Percentiles rank a stretch among this genome's conserved stretches.
phyloP scores from a whole-genome alignment of 208 protist species.

The Trypanosoma vivax region DNA sequence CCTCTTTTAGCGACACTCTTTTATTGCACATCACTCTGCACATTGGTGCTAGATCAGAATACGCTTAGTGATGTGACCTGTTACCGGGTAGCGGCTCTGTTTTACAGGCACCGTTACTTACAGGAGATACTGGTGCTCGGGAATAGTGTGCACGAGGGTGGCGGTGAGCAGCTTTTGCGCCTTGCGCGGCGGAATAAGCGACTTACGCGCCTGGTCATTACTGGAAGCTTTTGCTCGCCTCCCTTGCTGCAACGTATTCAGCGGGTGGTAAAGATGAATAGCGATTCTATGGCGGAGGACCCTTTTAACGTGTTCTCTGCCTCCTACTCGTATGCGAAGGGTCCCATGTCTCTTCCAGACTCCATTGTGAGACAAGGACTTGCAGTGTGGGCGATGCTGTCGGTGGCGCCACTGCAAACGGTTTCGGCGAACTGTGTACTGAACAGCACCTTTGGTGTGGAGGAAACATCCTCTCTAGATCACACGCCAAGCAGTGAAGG shows the following conservation, averaged over 20 bases:
- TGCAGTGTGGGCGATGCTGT: constrained; percentile 74
- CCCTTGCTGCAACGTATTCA: constrained; percentile 37
- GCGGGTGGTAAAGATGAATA: constrained; percentile 24
- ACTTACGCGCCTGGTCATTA: constrained; percentile 32
- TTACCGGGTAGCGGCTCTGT: constrained; percentile 52
- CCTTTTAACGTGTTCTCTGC: constrained; percentile 57
- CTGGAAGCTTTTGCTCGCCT: constrained; percentile 49
- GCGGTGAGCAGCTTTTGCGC: constrained; percentile 64
- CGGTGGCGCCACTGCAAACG: constrained; percentile 43
- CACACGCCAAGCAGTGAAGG: constrained; percentile 24
- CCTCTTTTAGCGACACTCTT: constrained; percentile 65
- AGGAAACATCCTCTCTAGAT: constrained; percentile 19
- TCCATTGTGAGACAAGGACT: constrained; percentile 46
- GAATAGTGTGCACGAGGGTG: constrained; percentile 71
- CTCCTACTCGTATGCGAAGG: constrained; percentile 45
- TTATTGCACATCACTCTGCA: constrained; percentile 49
- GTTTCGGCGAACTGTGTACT: constrained; percentile 62
- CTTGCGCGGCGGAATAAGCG: constrained; percentile 59
- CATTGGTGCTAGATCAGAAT: constrained; percentile 56
- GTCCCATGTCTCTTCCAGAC: constrained; percentile 38
- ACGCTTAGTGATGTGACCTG: constrained; percentile 57
- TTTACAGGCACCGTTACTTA: constrained; percentile 57
- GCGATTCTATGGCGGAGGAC: constrained; percentile 32
- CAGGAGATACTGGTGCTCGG: constrained; percentile 30
- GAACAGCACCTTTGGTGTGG: constrained; percentile 37